Base-by-base conservation (phyloP, 2,329 filamentous ascomycete species). In the Zymoseptoria pseudotritici region DNA sequence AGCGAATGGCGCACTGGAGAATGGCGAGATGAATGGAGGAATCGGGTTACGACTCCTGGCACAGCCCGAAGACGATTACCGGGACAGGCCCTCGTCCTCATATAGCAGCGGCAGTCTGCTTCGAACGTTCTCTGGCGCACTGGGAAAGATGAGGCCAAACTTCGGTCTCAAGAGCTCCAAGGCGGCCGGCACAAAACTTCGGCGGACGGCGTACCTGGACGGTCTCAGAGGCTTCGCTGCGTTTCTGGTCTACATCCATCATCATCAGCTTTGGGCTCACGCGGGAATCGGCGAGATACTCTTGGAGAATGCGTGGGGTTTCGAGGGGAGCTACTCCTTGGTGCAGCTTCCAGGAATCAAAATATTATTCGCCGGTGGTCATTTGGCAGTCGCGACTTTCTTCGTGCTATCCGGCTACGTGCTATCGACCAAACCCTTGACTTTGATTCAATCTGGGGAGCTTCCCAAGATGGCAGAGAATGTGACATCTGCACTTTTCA, bases 211-310 rank as follows among this genome's bases (percentile, higher is more conserved):
- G n/a, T 86, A 83, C 65, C 77, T 86, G 20, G 86, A 89, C 65
- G 86, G 86, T 13, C 74, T 89, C 13, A 76, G 86, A 68, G 86
- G 86, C 3, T 86, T 88, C 62, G 85, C 86, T 4, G 84, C 86
- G 2, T 78, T 89, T 29, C 70, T 88, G 26, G 86, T 89, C 13
- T 88, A 87, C 70, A 77, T 80, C 65, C 82, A 86, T 57, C 83
- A 87, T 70, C 79, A 86, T 69, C 73, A 82, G 64, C 61, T 73
- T 4, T 86, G 83, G 83, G 79, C 78, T 52, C 85, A 84, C 59
- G 65, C 46, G 56, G 58, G 46, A 61, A 62, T 20, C 60, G 52
- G 65, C 13, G 63, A 58, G 49, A 59, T 56, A 19, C 60, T 63
- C 7, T 29, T 65, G n/a, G 65, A 66, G 53, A 66, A 66, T 36